Conservation (phyloP, 257 asterid species). For the Datura wrightii region DNA sequence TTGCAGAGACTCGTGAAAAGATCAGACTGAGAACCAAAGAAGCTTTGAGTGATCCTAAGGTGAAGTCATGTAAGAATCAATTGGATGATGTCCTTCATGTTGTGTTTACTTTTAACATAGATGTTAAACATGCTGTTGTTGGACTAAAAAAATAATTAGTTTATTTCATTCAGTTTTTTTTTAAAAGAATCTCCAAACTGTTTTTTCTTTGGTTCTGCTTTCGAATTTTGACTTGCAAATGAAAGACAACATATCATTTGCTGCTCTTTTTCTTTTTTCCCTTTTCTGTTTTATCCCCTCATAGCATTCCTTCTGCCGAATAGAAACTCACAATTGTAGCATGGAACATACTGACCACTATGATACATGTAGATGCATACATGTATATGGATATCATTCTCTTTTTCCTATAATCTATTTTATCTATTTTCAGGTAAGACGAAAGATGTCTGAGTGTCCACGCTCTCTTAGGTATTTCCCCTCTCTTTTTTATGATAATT, state of each 20-base stretch:
- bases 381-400: constrained; percentile 28
- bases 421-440: constrained; percentile 64
- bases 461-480: constrained; percentile 73
- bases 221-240: constrained; percentile 8
- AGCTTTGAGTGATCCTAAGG: constrained; percentile 98
- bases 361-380: neutral
- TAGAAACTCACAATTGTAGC: neutral
- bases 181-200: neutral
- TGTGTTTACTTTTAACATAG: neutral
- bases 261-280: neutral
- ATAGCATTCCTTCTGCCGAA: neutral
- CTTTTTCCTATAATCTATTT: constrained; percentile 24
- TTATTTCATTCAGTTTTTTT: neutral
- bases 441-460: constrained; percentile 86
- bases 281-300: neutral
- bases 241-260: neutral
- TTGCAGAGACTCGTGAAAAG: constrained; percentile 77
- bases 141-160: neutral
- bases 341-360: neutral
- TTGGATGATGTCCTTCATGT: neutral
- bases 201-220: neutral
- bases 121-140: neutral
- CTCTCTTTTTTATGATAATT: neutral
- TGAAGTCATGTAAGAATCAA: constrained; percentile 96
- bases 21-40: constrained; percentile 79